Evolutionary conservation across 2,329 filamentous ascomycete genomes (phyloP), one percentile per base, ranked within the genome.

Genomic region (Scedosporium boydii): DNA sequence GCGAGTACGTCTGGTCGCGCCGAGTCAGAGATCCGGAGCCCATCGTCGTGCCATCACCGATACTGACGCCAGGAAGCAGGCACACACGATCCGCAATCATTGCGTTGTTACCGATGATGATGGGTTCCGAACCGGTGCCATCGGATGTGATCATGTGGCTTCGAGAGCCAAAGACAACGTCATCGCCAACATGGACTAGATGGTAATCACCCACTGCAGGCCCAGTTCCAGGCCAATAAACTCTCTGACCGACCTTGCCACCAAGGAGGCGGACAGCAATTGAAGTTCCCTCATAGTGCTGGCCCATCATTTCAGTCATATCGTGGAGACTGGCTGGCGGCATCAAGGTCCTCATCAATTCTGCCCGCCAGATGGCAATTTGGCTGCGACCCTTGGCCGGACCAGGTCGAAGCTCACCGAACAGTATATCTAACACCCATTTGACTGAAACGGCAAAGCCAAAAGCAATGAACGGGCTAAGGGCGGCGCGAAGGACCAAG

Each of bases 141-240:
- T 85, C 82, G 0, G 80, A 80, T 1, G 80, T 84, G 34, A 84
- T 70, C 0, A 85, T 67, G 62, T 82, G 77, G 3, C 81, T 78
- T 2, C 81, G 76, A 12, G 81, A 84, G 0, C 82, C 82, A 65
- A 85, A 85, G 9, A 85, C 81, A n/a, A 85, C 82, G 68, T 85
- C 79, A 62, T 84, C 77, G 9, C 82, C 82, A 64, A 85, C 74
- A 26, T 84, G 77, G 10, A 85, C 67, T 1, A 84, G 71, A 64
- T 83, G 79, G 65, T 83, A 84, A 65, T 84, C 80, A 16, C 79
- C 76, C 42, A 84, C 77, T 1, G 71, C 72, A 0, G 81, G 82
- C 0, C 82, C 82, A 16, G 79, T 82, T 7, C 82, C 82, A 3
- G 82, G 82, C 82, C 82, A 84, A 69, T 84, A 84, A 0, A 84